Conservation (phyloP, 2,329 filamentous ascomycete species). For the Apiospora arundinis region DNA sequence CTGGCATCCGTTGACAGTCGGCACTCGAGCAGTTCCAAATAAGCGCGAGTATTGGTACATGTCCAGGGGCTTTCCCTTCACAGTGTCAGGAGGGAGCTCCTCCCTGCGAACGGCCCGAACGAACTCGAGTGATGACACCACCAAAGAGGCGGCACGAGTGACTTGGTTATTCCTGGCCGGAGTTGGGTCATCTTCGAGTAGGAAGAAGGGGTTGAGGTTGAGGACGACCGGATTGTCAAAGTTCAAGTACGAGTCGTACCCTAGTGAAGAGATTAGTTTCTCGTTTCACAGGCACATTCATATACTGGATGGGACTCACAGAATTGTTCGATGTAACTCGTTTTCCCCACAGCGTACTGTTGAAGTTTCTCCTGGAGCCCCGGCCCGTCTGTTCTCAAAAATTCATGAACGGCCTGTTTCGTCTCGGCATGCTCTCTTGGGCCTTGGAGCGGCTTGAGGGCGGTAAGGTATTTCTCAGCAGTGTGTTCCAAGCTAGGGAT, state of each 20-base stretch:
- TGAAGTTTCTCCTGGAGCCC: slow-evolving; percentile 88
- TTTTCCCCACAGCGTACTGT: slow-evolving; percentile 87
- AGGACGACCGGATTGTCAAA: slow-evolving; percentile 97
- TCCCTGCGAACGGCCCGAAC: slow-evolving; percentile 92
- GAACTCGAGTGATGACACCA: slow-evolving; percentile 88
- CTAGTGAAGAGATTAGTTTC: slow-evolving; percentile 50
- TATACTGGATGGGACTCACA: slow-evolving; percentile 65
- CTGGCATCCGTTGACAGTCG: slow-evolving; percentile 92
- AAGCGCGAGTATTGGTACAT: slow-evolving; percentile 98
- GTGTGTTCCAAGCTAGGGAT: slow-evolving; percentile 87
- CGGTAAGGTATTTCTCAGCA: slow-evolving; percentile 78
- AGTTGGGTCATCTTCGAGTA: slow-evolving; percentile 96
- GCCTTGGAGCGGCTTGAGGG: slow-evolving; percentile 81
- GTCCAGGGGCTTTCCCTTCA: slow-evolving; percentile 84
- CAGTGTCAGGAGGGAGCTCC: slow-evolving; percentile 86
- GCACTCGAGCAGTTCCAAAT: slow-evolving; percentile 93
- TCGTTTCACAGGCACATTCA: neutral
- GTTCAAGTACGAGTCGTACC: slow-evolving; percentile 99
- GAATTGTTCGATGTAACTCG: slow-evolving; percentile 98
- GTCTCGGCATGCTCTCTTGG: slow-evolving; percentile 84
- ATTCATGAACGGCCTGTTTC: slow-evolving; percentile 79
- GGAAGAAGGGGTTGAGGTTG: slow-evolving; percentile 97
- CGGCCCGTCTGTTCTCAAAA: slow-evolving; percentile 80
- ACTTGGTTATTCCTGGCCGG: slow-evolving; percentile 96
- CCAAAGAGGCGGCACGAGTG: slow-evolving; percentile 88